Percentiles rank a stretch among this genome's conserved stretches.
Evolutionary conservation across 768 basidiomycete genomes (phyloP).

Genomic region (Amanita rubescens): DNA sequence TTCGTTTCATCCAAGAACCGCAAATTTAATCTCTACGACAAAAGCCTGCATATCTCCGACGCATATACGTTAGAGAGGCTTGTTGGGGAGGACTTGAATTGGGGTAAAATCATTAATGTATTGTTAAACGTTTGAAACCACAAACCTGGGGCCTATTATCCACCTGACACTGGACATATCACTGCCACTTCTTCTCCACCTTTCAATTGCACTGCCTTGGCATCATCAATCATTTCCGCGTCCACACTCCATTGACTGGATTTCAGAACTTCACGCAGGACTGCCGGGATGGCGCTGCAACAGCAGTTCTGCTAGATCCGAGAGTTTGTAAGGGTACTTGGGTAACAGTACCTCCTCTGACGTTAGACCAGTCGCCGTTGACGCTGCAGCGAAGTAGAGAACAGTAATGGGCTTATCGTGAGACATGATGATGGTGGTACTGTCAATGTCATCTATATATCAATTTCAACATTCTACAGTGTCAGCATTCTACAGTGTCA

Average conservation of each 20-base stretch:
- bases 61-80: no score
- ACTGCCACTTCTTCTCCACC: conserved; percentile 77
- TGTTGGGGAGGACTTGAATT: no score
- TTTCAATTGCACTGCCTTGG: conserved; percentile 36
- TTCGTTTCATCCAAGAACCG: no score
- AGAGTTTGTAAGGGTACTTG: conserved; percentile 37
- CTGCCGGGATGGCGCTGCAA: conserved; percentile 46
- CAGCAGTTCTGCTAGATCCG: conserved; percentile 43
- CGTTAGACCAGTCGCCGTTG: conserved; percentile 56
- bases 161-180: conserved; percentile 79
- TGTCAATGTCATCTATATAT: not conserved
- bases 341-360: conserved; percentile 48
- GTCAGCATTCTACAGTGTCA: not conserved
- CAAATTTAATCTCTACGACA: no score
- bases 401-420: conserved; percentile 29
- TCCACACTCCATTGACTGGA: conserved; percentile 74
- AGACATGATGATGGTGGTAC: conserved; percentile 17
- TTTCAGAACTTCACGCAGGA: conserved; percentile 45
- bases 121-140: no score
- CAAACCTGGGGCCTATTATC: conserved; percentile 33
- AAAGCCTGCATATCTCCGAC: no score
- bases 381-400: conserved; percentile 59
- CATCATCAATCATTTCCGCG: conserved; percentile 69
- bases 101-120: no score
- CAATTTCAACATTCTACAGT: not conserved